Base-by-base conservation (phyloP, 1,139 yeast species). In the Geotrichum candidum region DNA sequence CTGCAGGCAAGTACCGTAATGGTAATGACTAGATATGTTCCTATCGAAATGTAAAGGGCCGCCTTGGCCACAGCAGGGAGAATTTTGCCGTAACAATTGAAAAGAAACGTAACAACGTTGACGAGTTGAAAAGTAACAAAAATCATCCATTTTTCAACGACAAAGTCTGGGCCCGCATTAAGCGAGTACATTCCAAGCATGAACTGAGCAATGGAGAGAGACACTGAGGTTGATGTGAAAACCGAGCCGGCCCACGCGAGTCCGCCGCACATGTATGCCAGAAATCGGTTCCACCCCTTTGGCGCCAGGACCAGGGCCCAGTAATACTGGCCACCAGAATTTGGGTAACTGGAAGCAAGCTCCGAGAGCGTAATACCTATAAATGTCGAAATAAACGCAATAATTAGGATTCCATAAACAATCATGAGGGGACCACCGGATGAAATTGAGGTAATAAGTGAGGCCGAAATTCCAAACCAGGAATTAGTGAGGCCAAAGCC, bases 271-370 rank as follows among this genome's bases (percentile, higher is more conserved):
- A 81, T 66, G 68, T 81, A 83, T 11, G 85, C 82, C 69, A 75
- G 74, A 58, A 80, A 80, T 56, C 80, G 76, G 27, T 82, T 79
- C 62, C 77, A 76, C 66, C 74, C 79, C 66, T 74, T 78, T 25
- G 84, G 86, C 11, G 85, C 82, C 65, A 83, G 73, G 45, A 81
- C 80, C 68, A 82, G 73, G 1, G 85, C 81, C 87, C 87, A 83
- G 62, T 80, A 83, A 68, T 83, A 82, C 66, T 82, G 86, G 31
- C 87, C 87, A 33, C 86, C 86, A 56, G 86, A 84, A 61, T 74
- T 74, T 1, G 87, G 87, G 68, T 80, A 80, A 48, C 84, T 81
- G 57, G 81, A 77, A 1, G 84, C 78, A 68, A 84, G 73, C 65
- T 84, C 87, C 18, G 84, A 78, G 46, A 81, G 72, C 3, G 84